Percentiles rank a stretch among this genome's conserved stretches.
phyloP scores from a whole-genome alignment of 2,329 filamentous ascomycete genomes.

The Trichoderma aggressivum region DNA sequence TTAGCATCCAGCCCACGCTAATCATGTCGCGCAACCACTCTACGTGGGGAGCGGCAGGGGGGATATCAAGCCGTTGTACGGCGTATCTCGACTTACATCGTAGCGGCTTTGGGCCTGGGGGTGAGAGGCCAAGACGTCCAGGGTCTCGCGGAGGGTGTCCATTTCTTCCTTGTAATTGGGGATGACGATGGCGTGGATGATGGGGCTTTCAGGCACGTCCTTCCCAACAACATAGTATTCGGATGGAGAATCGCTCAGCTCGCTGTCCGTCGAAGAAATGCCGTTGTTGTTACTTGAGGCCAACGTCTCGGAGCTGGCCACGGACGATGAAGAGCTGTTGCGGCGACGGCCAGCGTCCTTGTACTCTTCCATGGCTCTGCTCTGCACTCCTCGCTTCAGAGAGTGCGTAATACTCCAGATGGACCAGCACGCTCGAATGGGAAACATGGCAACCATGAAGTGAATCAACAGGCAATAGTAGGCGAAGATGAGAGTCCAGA shows the following conservation, averaged over 20 bases:
- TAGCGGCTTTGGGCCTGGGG: slow-evolving; percentile 61
- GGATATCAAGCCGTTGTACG: not conserved
- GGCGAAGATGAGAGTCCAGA: slow-evolving; percentile 55
- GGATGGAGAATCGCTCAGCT: slow-evolving; percentile 49
- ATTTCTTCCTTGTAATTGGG: slow-evolving; percentile 74
- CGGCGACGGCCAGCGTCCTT: slow-evolving; percentile 47
- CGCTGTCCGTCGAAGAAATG: slow-evolving; percentile 47
- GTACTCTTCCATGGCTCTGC: slow-evolving; percentile 43
- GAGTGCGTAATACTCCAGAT: slow-evolving; percentile 55
- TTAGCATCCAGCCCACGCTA: not conserved
- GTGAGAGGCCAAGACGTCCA: slow-evolving; percentile 66
- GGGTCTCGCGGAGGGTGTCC: slow-evolving; percentile 63
- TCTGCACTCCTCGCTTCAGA: slow-evolving; percentile 45
- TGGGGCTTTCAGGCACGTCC: slow-evolving; percentile 38
- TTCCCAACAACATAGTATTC: slow-evolving; percentile 46
- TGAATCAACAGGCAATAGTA: slow-evolving; percentile 66
- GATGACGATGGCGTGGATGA: slow-evolving; percentile 65
- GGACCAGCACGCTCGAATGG: slow-evolving; percentile 59
- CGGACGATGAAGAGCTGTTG: slow-evolving; percentile 52
- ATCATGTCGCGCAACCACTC: not conserved
- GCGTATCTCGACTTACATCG: slow-evolving; percentile 55
- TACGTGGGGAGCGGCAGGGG: not conserved
- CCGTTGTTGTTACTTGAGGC: slow-evolving; percentile 39
- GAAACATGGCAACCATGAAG: slow-evolving; percentile 60
- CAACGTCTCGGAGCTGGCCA: slow-evolving; percentile 55